Base-by-base conservation (phyloP, 2,329 filamentous ascomycete genomes). In the Trichocomaceae sp. region DNA sequence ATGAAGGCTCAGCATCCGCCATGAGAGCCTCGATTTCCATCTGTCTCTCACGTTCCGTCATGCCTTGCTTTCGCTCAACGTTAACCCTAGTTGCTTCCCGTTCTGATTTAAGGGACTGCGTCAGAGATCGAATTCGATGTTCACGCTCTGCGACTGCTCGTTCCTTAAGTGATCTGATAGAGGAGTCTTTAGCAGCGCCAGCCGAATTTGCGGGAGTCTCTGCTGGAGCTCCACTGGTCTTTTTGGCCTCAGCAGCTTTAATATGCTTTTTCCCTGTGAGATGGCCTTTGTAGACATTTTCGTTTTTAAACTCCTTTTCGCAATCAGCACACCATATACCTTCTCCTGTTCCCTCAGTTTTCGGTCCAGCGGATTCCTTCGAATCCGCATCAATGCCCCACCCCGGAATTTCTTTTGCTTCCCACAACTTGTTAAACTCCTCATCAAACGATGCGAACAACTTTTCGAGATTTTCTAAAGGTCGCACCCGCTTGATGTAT, bases 31-130 rank as follows among this genome's bases (percentile, higher is more conserved):
- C 91, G 12, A 96, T 81, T 69, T 99, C 95, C 72, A 95, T 89
- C 66, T 95, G 88, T 13, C 93, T 86, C 71, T 99, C 93, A 31
- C 90, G 85, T 68, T 97, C 92, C 2, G 93, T 99, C 90, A 99
- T 96, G 61, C 92, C 92, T 69, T 95, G 90, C 71, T 90, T 93
- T 50, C 93, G 87, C 78, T 99, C 95, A 10, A 97, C 90, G 65
- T 99, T 97, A 63, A 93, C 86, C 48, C 88, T 83, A 0, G 93
- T 97, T 66, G 96, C 92, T 69, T 87, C 82, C 55, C 92, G 86
- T 67, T 96, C 89, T 13, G 86, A 87, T 67, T 88, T 86, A 83
- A 99, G 93, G 4, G 87, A 83, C 47, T 85, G 81, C 9, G 89
- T 84, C 6, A 99, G 79, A 52, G 86, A 87, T 67, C 86, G 87